Evolutionary conservation across 2,329 filamentous ascomycete species (phyloP).

Genomic region (Paecilomyces dactylethromorphus): DNA sequence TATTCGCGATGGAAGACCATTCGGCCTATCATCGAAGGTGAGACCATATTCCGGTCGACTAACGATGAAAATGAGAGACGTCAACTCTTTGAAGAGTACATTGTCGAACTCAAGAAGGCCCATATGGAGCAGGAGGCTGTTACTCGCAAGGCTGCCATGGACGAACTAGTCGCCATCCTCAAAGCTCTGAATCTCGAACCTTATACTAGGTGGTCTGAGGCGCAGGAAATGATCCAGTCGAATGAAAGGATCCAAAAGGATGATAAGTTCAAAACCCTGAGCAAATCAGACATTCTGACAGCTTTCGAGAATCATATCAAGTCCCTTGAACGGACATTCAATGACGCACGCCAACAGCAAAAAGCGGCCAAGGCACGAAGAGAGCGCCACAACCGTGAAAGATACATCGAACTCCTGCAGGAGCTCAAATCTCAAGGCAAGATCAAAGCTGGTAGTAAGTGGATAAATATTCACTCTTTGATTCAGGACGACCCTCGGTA

Average conservation of each 20-base stretch:
- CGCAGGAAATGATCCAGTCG: conserved; percentile 71
- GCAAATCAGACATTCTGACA: conserved; percentile 81
- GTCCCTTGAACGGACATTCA: conserved; percentile 80
- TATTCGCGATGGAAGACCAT: conserved; percentile 97
- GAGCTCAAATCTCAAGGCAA: conserved; percentile 70
- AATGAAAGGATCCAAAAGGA: conserved; percentile 73
- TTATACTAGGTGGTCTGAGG: conserved; percentile 91
- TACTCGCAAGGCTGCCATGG: conserved; percentile 72
- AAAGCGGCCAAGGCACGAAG: conserved; percentile 73
- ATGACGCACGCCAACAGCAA: conserved; percentile 81
- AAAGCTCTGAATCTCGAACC: conserved; percentile 78
- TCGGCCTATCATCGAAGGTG: conserved; percentile 84
- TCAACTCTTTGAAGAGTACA: conserved; percentile 90
- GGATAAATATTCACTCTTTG: conserved; percentile 70
- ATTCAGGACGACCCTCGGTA: conserved; percentile 80
- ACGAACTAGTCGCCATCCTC: conserved; percentile 71
- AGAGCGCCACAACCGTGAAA: conserved; percentile 81
- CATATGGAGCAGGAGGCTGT: conserved; percentile 69
- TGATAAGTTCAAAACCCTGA: conserved; percentile 78
- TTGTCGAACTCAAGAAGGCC: conserved; percentile 72
- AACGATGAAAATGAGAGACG: conserved; percentile 81
- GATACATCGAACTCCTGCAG: conserved; percentile 65
- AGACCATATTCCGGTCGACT: conserved; percentile 91
- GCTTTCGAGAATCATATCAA: conserved; percentile 96
- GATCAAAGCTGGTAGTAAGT: conserved; percentile 85